phyloP scores from a whole-genome alignment of 2,329 filamentous ascomycete genomes.

The Claviceps purpurea region DNA sequence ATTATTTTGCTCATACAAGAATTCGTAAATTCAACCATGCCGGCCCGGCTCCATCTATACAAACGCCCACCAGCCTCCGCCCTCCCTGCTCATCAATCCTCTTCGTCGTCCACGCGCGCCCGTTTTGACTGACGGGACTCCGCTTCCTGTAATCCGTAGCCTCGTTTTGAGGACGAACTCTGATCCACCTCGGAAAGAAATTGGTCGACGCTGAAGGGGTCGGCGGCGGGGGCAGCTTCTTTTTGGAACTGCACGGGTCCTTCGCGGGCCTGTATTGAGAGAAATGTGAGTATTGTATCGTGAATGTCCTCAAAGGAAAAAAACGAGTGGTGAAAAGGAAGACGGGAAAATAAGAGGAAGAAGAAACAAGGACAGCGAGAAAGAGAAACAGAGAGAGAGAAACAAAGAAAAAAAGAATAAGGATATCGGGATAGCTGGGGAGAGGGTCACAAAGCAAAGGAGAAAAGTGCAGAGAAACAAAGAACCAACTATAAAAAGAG shows the following conservation, averaged over 20 bases:
- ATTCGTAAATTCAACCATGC: too few relatives aligned
- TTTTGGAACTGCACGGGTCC: constrained; percentile 96
- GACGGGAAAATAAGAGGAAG: background rate
- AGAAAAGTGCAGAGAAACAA: too few relatives aligned
- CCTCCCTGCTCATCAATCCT: constrained; percentile 21
- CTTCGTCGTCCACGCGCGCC: constrained; percentile 64
- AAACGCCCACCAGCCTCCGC: background rate
- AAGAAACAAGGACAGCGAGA: background rate
- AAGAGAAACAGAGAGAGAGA: background rate
- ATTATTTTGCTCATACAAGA: too few relatives aligned
- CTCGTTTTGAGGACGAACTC: constrained; percentile 51
- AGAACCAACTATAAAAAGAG: too few relatives aligned
- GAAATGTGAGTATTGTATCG: constrained; percentile 16
- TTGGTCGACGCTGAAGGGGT: constrained; percentile 89
- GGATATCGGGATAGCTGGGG: too few relatives aligned
- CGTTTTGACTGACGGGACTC: constrained; percentile 53
- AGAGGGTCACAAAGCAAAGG: too few relatives aligned
- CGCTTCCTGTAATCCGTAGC: constrained; percentile 61
- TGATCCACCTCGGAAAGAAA: constrained; percentile 74
- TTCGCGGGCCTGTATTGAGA: constrained; percentile 48
- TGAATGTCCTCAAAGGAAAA: background rate
- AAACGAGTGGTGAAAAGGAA: background rate
- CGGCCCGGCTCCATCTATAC: background rate
- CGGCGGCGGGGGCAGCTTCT: constrained; percentile 47
- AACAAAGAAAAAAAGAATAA: background rate